Evolutionary conservation across 768 basidiomycete species (phyloP).

Genomic region (Mycena capillaripes): DNA sequence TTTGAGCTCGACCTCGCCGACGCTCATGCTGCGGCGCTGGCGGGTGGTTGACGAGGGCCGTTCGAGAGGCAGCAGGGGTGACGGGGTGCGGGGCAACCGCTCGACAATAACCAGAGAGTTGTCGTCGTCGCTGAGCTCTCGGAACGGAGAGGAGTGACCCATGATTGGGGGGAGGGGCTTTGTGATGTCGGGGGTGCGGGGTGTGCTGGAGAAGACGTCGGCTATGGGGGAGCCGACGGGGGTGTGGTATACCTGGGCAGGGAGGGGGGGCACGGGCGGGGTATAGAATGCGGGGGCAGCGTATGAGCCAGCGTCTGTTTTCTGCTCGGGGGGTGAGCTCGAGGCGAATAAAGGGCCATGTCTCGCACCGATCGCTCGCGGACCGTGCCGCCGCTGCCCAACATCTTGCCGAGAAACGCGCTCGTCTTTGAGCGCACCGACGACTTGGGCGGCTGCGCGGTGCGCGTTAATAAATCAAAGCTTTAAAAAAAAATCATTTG

Average conservation of each 20-base stretch:
- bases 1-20: conserved; percentile 73
- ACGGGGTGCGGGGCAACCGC: conserved; percentile 55
- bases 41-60: conserved; percentile 40
- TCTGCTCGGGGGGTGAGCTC: conserved; percentile 52
- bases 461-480: not conserved
- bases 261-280: conserved; percentile 68
- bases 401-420: conserved; percentile 85
- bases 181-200: conserved; percentile 54
- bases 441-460: conserved; percentile 62
- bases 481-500: too few species aligned
- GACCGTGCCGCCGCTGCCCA: conserved; percentile 69
- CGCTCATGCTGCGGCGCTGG: conserved; percentile 82
- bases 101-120: conserved; percentile 71
- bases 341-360: conserved; percentile 23
- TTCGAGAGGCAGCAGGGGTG: conserved; percentile 40
- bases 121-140: conserved; percentile 58
- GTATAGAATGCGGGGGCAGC: conserved; percentile 32
- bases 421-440: conserved; percentile 86
- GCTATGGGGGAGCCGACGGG: conserved; percentile 59
- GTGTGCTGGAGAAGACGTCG: conserved; percentile 61
- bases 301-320: conserved; percentile 58
- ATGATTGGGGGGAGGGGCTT: conserved; percentile 79
- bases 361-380: conserved; percentile 78
- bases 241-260: conserved; percentile 54
- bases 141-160: conserved; percentile 47